Conservation (phyloP, 306 rosid species). For the Acacia crassicarpa region DNA sequence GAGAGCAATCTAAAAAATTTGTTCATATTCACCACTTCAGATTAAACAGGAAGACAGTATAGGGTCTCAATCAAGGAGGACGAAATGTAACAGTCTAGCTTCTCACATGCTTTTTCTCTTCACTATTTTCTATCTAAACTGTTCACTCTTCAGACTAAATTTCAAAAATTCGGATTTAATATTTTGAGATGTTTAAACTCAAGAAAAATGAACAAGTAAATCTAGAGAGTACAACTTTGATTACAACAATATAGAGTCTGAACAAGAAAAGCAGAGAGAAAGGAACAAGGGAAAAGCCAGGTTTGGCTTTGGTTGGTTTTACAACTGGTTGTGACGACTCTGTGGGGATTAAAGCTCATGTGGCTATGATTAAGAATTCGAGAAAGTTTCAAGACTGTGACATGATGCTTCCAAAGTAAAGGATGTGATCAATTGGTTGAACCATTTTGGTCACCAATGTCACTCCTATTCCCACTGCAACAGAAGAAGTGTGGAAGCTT, state of each 20-base stretch:
- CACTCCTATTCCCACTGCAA: slow-evolving; percentile 41
- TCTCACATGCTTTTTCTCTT: neutral
- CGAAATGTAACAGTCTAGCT: neutral
- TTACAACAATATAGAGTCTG: neutral
- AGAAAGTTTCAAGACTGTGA: neutral
- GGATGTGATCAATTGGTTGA: slow-evolving; percentile 30
- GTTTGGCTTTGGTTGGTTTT: slow-evolving; percentile 13
- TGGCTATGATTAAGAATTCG: too few species aligned
- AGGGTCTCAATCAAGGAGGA: neutral
- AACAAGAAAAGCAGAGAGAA: neutral
- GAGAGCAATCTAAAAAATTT: neutral
- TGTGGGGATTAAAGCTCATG: neutral
- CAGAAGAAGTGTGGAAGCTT: slow-evolving; percentile 53
- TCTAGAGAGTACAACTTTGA: neutral
- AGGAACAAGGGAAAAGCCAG: neutral
- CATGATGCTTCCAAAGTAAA: slow-evolving; percentile 11
- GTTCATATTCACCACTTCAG: neutral
- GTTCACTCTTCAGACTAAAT: neutral
- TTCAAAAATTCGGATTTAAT: neutral
- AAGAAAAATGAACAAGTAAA: neutral
- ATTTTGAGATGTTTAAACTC: neutral
- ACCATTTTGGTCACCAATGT: slow-evolving; percentile 29
- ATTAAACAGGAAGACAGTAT: neutral
- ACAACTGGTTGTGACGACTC: neutral
- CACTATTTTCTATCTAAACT: neutral